Evolutionary conservation across 164 flowering plant species (phyloP), one percentile per base, ranked within the genome.

Genomic region (Vitis rupestris): DNA sequence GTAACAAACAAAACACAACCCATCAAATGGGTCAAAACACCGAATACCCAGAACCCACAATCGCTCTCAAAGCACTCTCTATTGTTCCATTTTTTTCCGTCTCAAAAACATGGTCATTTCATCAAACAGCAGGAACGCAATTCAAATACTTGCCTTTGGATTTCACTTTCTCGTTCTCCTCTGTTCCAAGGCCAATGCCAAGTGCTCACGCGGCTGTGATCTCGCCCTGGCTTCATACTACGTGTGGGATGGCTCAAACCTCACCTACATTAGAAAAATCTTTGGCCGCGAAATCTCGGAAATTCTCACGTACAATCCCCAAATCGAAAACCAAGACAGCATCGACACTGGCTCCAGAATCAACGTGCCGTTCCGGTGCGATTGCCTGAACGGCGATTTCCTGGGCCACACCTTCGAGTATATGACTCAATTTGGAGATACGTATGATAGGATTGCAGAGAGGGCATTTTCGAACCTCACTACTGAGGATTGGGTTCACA

Each of bases 161-260:
- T 37, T 37, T 37, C 44, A 37, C 44, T 65, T 59, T 64, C 61
- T 53, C 58, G 12, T 62, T 66, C 48, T 65, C n/a, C 48, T 61
- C 23, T 66, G 17, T 47, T 61, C 17, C 52, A 61, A 16, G 30
- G 50, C 65, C 3, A 70, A 78, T 50, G 74, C 74, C 47, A 74
- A 64, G 64, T 82, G 84, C 37, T 66, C 9, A 10, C 44, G 10
- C 4, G 81, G 85, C 30, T 82, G 85, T 17, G 64, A 65, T 5
- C 74, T 77, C 3, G 83, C 85, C n/a, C 23, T 75, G 2, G 85
- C 83, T 14, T 82, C 85, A 15, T 82, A 77, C 62, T 80, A 68
- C 60, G 54, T 80, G 1, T 53, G 66, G 67, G 29, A 68, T 66
- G 81, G 78, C 10, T 62, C 81, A 47, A 75, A 75, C 52, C 83